A percentile compares a stretch with the other conserved stretches of the same genome.
These are phyloP conservation scores for Ophiostoma triangulosporum DNA, from an alignment of 2,329 filamentous ascomycete species.

Conservation along the genomic window DNA sequence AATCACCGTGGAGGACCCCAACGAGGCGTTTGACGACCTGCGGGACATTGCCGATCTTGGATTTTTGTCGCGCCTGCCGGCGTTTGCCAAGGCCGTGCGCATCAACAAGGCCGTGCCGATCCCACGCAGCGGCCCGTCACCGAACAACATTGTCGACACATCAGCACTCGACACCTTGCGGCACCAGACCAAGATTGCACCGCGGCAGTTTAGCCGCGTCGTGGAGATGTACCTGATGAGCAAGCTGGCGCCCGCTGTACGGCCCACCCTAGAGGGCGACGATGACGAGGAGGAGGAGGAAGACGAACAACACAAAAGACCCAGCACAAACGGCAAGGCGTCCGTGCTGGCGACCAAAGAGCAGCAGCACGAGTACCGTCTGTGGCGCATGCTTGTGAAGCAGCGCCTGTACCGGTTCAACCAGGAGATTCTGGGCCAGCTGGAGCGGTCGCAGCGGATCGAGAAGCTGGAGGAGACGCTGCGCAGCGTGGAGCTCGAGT, in stretches of 20 bases:
- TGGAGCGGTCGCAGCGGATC: slow-evolving; percentile 54
- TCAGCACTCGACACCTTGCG: slow-evolving; percentile 43
- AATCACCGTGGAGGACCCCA: slow-evolving; percentile 89
- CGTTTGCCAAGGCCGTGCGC: slow-evolving; percentile 38
- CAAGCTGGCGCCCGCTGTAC: slow-evolving; percentile 40
- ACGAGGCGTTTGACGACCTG: slow-evolving; percentile 69
- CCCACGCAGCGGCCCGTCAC: slow-evolving; percentile 32
- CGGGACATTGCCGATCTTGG: slow-evolving; percentile 61
- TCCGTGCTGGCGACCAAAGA: slow-evolving; percentile 30
- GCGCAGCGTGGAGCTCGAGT: slow-evolving; percentile 56
- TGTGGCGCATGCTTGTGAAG: slow-evolving; percentile 68
- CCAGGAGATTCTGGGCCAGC: slow-evolving; percentile 52
- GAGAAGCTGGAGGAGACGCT: slow-evolving; percentile 61
- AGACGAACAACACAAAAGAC: slow-evolving; percentile 12
- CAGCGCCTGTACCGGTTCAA: slow-evolving; percentile 65
- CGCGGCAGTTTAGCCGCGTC: slow-evolving; percentile 61
- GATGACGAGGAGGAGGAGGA: slow-evolving; percentile 7
- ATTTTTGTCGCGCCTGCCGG: slow-evolving; percentile 44
- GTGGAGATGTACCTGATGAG: slow-evolving; percentile 64
- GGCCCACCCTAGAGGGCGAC: slow-evolving; percentile 35
- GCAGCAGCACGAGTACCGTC: slow-evolving; percentile 48
- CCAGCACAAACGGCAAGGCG: slow-evolving; percentile 12
- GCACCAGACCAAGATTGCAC: slow-evolving; percentile 53
- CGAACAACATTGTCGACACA: slow-evolving; percentile 43
- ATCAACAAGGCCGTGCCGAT: slow-evolving; percentile 40